phyloP scores from a whole-genome alignment of 140 eudicot genomes.

The Artemisia princeps region DNA sequence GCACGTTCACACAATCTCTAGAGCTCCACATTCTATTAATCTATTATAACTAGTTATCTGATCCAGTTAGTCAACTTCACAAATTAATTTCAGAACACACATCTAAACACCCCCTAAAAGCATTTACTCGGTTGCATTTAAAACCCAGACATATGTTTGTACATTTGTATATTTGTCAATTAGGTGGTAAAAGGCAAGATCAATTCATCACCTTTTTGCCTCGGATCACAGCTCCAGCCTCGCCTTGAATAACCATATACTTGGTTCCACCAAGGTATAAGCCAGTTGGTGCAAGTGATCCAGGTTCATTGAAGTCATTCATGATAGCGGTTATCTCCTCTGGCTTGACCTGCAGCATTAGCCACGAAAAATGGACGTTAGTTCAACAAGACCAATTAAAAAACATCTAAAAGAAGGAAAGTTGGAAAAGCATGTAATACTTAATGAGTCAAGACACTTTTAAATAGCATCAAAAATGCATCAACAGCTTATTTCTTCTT shows the following conservation, averaged over 20 bases:
- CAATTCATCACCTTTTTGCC: conserved; percentile 37
- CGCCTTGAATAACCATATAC: conserved; percentile 51
- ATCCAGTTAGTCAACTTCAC: too few species aligned
- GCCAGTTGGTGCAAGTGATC: conserved; percentile 47
- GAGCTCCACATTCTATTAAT: not conserved
- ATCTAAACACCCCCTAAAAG: conserved; percentile 3
- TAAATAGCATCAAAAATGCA: too few species aligned
- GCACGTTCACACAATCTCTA: not conserved
- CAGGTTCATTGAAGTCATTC: conserved; percentile 41
- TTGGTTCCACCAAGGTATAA: conserved; percentile 45
- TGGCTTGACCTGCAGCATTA: conserved; percentile 32
- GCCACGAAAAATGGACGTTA: not conserved
- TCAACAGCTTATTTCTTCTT: too few species aligned
- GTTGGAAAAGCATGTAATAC: too few species aligned
- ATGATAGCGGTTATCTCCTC: conserved; percentile 40
- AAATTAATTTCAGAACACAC: not conserved
- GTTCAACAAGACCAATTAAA: not conserved
- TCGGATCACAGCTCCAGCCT: conserved; percentile 44
- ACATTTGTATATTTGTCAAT: not conserved
- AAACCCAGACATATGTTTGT: not conserved
- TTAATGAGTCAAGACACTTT: too few species aligned
- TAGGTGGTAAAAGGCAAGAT: not conserved
- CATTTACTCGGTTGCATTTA: conserved; percentile 1
- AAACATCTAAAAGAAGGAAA: too few species aligned
- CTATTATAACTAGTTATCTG: too few species aligned